These are phyloP conservation scores for Penicillium mononematosum DNA, from an alignment of 495 filamentous ascomycete genomes.

Conservation along the genomic window DNA sequence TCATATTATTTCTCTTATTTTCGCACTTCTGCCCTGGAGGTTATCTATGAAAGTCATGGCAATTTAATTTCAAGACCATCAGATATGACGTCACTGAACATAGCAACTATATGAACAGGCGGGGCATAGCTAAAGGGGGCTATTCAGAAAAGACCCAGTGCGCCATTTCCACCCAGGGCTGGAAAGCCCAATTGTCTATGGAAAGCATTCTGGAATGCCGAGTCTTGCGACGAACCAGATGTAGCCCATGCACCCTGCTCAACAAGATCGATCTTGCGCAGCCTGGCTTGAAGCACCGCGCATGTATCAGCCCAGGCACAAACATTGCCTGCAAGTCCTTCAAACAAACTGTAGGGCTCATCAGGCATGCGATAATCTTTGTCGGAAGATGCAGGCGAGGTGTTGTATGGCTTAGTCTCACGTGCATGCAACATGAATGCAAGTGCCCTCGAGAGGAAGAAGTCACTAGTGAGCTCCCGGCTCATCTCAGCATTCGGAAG, in stretches of 20 bases:
- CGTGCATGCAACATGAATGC: conserved; percentile 43
- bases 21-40: neutral
- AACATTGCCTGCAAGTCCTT: conserved; percentile 47
- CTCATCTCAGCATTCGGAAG: conserved; percentile 6
- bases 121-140: neutral
- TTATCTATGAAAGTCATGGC: neutral
- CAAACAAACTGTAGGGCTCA: conserved; percentile 42
- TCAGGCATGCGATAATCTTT: conserved; percentile 47
- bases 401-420: conserved; percentile 42
- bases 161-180: conserved; percentile 32
- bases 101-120: neutral
- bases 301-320: conserved; percentile 51
- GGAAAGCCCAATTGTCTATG: conserved; percentile 33
- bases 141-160: conserved; percentile 24
- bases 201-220: conserved; percentile 19
- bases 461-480: conserved; percentile 32
- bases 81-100: neutral
- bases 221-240: conserved; percentile 12
- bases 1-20: neutral
- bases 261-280: conserved; percentile 37
- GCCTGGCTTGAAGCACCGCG: conserved; percentile 33
- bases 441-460: conserved; percentile 44
- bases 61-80: neutral
- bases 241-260: conserved; percentile 12
- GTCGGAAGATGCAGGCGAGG: conserved; percentile 10